A percentile compares a stretch with the other conserved stretches of the same genome.
Conservation (phyloP, 2,329 filamentous ascomycete genomes). For the Sphaerulina vaccinii region DNA sequence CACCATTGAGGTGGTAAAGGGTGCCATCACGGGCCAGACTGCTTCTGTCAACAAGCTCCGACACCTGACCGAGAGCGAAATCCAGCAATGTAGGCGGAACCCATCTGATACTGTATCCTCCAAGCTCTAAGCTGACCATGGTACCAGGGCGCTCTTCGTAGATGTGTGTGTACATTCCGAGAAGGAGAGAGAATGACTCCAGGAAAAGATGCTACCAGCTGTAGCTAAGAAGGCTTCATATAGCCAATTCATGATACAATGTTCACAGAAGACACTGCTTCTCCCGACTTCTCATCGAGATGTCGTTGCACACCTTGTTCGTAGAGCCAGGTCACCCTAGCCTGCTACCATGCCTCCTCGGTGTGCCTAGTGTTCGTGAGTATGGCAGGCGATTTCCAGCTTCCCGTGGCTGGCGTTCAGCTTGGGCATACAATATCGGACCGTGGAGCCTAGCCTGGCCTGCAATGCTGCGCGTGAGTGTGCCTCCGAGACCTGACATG, state of each 20-base stretch:
- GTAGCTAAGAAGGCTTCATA: not conserved
- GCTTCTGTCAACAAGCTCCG: constrained; percentile 73
- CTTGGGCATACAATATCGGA: too few relatives aligned
- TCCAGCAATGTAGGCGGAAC: constrained; percentile 57
- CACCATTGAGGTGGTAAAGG: constrained; percentile 71
- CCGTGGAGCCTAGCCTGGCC: too few relatives aligned
- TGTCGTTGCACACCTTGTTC: not conserved
- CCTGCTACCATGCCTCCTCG: too few relatives aligned
- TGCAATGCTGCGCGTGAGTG: too few relatives aligned
- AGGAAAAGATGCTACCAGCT: not conserved
- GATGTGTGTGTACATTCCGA: not conserved
- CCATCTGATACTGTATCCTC: too few relatives aligned
- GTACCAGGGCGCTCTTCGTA: constrained; percentile 9
- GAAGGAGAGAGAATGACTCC: not conserved
- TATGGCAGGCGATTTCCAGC: too few relatives aligned
- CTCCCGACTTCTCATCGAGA: too few relatives aligned
- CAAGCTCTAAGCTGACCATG: not conserved
- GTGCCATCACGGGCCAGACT: constrained; percentile 68
- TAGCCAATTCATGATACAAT: too few relatives aligned
- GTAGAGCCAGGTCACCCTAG: not conserved
- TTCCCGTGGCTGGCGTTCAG: too few relatives aligned
- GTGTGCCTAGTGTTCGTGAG: too few relatives aligned
- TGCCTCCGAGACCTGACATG: too few relatives aligned
- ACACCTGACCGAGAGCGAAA: constrained; percentile 67
- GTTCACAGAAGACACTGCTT: too few relatives aligned